Evolutionary conservation across 768 basidiomycete genomes (phyloP), one percentile per base, ranked within the genome.

Genomic region (Gautieria morchelliformis): DNA sequence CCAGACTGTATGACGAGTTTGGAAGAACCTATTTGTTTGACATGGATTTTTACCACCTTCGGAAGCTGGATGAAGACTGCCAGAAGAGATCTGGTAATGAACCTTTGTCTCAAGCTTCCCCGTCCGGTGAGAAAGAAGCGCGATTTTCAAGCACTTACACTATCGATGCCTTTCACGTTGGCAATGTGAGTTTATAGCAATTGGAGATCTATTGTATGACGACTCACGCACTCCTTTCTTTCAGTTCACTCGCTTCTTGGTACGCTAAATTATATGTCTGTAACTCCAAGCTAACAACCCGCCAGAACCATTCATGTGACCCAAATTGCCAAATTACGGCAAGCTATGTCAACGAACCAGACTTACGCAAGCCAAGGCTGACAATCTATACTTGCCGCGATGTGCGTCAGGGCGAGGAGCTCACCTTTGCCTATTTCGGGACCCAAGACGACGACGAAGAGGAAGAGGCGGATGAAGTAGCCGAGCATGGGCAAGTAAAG

Each of bases 201-300:
- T 2, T 24, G 42, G 14, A 9, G 10, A 10, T 3, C 35, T 37
- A 9, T 5, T 2, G 9, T 2, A 14, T 37, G 24, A 22, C 41
- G 19, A 8, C 24, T 53, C 39, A 52, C 56, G 35, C 19, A 8
- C 14, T n/a, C 24, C 44, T 17, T 33, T 10, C 19, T 22, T 59
- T 11, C 62, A 94, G 92, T 93, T 93, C 69, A 93, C 93, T n/a
- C 81, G 93, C 33, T 95, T 89, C 64, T 70, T 94, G 63, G 92
- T 89, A 66, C 22, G 22, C 39, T 44, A 22, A 20, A 15, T 12
- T 22, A 22, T 17, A 14, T 11, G 19, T 12, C 35, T 12, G 15
- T 19, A 3, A 14, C 4, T 14, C 15, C 9, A 24, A 55, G 19
- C 20, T 53, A 32, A 57, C n/a, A 40, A 39, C 19, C 30, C 11